Conservation (phyloP, 2,329 filamentous ascomycete genomes). For the Trichoderma pleuroti region DNA sequence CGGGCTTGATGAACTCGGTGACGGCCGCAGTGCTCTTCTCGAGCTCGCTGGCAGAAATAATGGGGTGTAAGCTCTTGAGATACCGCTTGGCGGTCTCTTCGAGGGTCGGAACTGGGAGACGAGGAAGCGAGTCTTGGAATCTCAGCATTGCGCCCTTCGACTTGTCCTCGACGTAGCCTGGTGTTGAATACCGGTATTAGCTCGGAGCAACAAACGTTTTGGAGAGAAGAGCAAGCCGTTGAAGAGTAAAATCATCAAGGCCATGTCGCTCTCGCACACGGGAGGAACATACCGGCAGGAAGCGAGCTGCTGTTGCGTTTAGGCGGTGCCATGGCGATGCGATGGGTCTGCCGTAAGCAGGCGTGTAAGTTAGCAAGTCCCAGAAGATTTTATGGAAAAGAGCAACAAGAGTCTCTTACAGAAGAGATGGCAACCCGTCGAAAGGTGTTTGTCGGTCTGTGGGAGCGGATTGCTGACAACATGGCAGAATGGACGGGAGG, state of each 20-base stretch:
- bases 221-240: not conserved
- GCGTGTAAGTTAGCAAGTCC: not conserved
- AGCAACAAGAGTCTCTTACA: not conserved
- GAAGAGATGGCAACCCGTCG: constrained; percentile 30
- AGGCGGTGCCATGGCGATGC: constrained; percentile 48
- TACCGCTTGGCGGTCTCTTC: constrained; percentile 79
- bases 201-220: not conserved
- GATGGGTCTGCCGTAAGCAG: constrained; percentile 7
- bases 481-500: constrained; percentile 28
- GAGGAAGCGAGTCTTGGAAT: constrained; percentile 81
- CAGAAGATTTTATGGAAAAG: not conserved
- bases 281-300: constrained; percentile 42
- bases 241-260: not conserved
- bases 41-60: constrained; percentile 66
- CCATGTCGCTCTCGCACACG: not conserved
- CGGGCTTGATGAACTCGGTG: constrained; percentile 82
- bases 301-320: constrained; percentile 57
- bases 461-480: constrained; percentile 35
- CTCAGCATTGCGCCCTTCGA: constrained; percentile 78
- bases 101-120: constrained; percentile 74
- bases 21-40: constrained; percentile 77
- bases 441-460: constrained; percentile 34
- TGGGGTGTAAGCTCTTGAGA: constrained; percentile 72
- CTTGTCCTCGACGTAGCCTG: constrained; percentile 76
- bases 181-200: not conserved